phyloP scores from a whole-genome alignment of 2,329 filamentous ascomycete species.

The Pyrenophora tritici-repentis region DNA sequence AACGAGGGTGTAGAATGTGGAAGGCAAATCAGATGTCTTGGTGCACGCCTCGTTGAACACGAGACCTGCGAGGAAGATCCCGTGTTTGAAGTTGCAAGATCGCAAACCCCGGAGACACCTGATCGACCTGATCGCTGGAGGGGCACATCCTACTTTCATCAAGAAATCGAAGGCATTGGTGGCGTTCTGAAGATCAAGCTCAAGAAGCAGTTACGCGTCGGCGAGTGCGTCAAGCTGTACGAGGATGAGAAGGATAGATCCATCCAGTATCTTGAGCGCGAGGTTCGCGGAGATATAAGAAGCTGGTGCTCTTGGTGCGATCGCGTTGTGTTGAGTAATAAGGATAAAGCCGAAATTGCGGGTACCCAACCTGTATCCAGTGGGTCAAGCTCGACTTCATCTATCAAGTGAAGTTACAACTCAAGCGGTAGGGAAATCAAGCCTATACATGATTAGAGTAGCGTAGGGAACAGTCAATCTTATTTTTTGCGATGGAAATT shows the following conservation, averaged over 20 bases:
- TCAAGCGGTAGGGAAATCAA: too few relatives aligned
- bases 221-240: constrained; percentile 83
- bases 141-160: constrained; percentile 76
- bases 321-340: constrained; percentile 68
- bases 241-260: constrained; percentile 60
- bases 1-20: constrained; percentile 88
- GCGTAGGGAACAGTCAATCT: too few relatives aligned
- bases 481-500: too few relatives aligned
- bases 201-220: constrained; percentile 80
- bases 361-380: constrained; percentile 23
- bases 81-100: constrained; percentile 62
- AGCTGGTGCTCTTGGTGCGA: constrained; percentile 95
- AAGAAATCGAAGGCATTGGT: constrained; percentile 90
- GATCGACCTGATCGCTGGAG: constrained; percentile 51
- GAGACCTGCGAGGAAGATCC: constrained; percentile 80
- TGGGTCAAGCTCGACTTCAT: constrained; percentile 24
- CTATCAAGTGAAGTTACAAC: constrained; percentile 6
- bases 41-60: constrained; percentile 75
- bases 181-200: constrained; percentile 85
- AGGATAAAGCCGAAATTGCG: constrained; percentile 45
- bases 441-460: too few relatives aligned
- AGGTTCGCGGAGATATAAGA: constrained; percentile 69
- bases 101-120: constrained; percentile 19
- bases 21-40: constrained; percentile 75
- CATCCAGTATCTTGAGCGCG: constrained; percentile 68